Evolutionary conservation across 129 eudicot genomes (phyloP), one percentile per base, ranked within the genome.

Genomic region (Scalesia atractyloides): DNA sequence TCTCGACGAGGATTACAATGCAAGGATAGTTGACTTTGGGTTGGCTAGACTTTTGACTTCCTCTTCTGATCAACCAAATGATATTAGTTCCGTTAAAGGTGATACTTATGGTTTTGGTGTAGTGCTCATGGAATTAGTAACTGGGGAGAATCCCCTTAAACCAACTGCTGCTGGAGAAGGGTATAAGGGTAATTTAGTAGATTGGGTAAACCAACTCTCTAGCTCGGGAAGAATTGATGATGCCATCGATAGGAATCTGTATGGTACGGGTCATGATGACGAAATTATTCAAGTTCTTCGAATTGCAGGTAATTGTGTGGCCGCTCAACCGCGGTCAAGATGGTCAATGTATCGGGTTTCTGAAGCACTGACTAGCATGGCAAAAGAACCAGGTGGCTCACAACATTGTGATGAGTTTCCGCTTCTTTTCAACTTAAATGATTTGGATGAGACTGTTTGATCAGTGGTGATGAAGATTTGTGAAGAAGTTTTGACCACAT

Each of bases 321-420:
- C 70, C 74, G 37, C 84, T 76, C 74, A 69, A 67, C 87, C 87
- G 5, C 81, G 52, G 48, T 88, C 79, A 48, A 80, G 97, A 82
- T 91, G 88, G 92, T 86, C 96, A 68, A 91, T 91, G 96, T 84
- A 73, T 80, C 88, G 78, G 73, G 96, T 88, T 73, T 88, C 86
- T 74, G 96, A 88, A 68, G 70, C 87, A 15, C 41, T 91, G 75
- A 76, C 73, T 65, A 72, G 53, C 64, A 84, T 88, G 53, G 82
- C 90, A 13, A 81, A 86, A 76, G 92, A 84, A 68, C 81, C 58
- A 4, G 97, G 90, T 17, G 73, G 69, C 66, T 82, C 96, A 2
- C 87, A 88, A 73, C 89, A 88, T 48, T 88, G 69, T 78, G 97
- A 91, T 75, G 97, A 88, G 69, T 91, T 91, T 80, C 97, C 96